These are phyloP conservation scores for Phascolomyces articulosus DNA, from an alignment of 371 early-diverging fungal genomes.

Conservation along the genomic window DNA sequence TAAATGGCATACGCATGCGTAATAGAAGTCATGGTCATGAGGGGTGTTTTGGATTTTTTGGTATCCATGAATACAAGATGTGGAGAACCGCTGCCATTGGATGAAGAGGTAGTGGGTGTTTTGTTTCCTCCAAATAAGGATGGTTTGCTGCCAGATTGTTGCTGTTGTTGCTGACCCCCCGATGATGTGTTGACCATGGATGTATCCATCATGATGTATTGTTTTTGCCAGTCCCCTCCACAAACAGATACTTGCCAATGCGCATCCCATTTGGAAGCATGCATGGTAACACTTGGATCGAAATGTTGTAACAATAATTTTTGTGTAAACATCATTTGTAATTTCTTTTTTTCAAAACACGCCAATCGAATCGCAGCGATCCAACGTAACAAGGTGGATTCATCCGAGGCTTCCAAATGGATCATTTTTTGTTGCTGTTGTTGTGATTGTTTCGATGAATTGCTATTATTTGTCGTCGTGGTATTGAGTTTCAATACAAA, in stretches of 20 bases:
- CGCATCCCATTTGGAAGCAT: conserved; percentile 28
- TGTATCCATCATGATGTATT: conserved; percentile 51
- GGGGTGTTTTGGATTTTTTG: conserved; percentile 58
- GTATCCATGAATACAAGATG: conserved; percentile 53
- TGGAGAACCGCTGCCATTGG: no score
- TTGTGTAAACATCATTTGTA: conserved; percentile 76
- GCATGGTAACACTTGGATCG: conserved; percentile 35
- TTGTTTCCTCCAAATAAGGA: conserved; percentile 32
- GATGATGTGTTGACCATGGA: conserved; percentile 19
- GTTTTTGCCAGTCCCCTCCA: conserved; percentile 63
- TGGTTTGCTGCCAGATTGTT: conserved; percentile 37
- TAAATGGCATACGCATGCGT: conserved; percentile 75
- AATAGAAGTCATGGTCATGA: conserved; percentile 52
- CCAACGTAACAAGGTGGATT: conserved; percentile 49
- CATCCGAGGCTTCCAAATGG: conserved; percentile 58
- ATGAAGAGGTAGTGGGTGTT: no score
- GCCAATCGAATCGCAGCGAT: conserved; percentile 74
- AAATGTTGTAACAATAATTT: conserved; percentile 48
- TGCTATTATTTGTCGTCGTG: conserved; percentile 27
- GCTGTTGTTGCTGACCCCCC: conserved; percentile 39
- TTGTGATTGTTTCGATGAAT: no score
- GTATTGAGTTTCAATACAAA: conserved; percentile 30
- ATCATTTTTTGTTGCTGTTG: conserved; percentile 41
- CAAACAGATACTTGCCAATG: conserved; percentile 60
- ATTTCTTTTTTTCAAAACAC: conserved; percentile 71